Evolutionary conservation across 768 basidiomycete species (phyloP), one percentile per base, ranked within the genome.

Genomic region (Gyrodon lividus): DNA sequence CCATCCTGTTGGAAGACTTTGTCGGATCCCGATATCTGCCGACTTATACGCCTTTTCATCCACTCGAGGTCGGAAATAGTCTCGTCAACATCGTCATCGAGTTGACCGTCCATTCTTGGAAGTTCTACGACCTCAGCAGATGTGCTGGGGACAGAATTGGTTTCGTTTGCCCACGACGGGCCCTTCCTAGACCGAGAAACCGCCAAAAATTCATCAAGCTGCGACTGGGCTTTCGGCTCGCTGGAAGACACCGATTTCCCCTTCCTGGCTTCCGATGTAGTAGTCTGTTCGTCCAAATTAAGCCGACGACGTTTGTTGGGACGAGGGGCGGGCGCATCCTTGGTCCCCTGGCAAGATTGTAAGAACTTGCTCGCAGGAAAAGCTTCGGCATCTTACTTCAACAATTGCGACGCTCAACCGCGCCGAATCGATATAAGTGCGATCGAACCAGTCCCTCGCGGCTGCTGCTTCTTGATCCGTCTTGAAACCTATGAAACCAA

Each of bases 401-500:
- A 95, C 81, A 26, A 91, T 65, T 20, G 81, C 77, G 3, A 95
- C 92, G 50, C 68, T 82, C 43, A 98, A 82, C 54, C 86, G 79
- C 8, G 85, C 79, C 6, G 90, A 86, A 41, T 86, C 91, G 24
- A 98, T 77, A 65, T 87, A 98, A 0, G 87, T 89, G 20, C 80
- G 77, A 67, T 95, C 83, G 58, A 89, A 95, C 87, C 89, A 98
- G 31, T 85, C 80, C 64, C 80, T 81, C 0, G 90, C 94, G 5
- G 76, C 74, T 6, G 70, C 50, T 0, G 96, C 96, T 52, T 97
- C 89, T 24, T 79, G 73, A 26, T 86, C 77, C 0, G 85, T 80
- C 71, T 89, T 92, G 76, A 84, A 98, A 0, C 97, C 97, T 8
- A 96, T 77, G 62, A 98, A 99, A 0, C 89, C 97, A 66, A 99